Base-by-base conservation (phyloP, 306 rosid species). In the Leucaena leucocephala region DNA sequence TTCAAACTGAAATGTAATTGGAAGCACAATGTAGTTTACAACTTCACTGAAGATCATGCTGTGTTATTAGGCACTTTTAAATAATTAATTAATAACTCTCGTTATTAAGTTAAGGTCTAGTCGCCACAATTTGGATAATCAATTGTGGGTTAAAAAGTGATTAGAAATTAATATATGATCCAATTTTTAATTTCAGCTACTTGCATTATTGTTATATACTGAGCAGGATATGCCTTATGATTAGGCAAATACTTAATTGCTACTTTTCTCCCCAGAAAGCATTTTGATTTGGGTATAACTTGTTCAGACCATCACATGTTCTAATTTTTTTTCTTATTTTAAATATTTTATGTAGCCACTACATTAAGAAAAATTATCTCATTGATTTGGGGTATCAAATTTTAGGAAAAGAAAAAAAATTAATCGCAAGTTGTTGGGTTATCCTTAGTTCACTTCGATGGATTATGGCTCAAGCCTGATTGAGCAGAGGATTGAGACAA, bases 1-100 rank as follows among this genome's bases (percentile, higher is more conserved):
- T 61, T 36, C 17, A 72, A 72, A 50, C 76, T 72, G n/a, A 38
- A 52, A 4, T 17, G 48, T 38, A n/a, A 39, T 66, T 50, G 9
- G 9, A 10, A 48, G 58, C 8, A 69, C n/a, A 21, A 13, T 22
- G 1, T 22, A 27, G 21, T 11, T 4, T 27, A 35, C 21, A 46
- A 27, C 74, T 14, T 45, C 8, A 4, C 2, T 70, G 42, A 14
- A 70, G 43, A 70, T 35, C 1, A 17, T 45, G 36, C 9, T 27
- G 50, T 69, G 39, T 43, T 43, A 61, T 12, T 68, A 43, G 35
- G 39, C 64, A 21, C 64, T 58, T 45, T 59, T 19, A 55, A 59
- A 10, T 10, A 55, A 55, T 19, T 55, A 55, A 55, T 22, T 58
- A 43, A 45, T 45, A 45, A 45, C 50, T 11, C 50, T 11, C 3